Percentiles rank a stretch among this genome's conserved stretches.
These are phyloP conservation scores for Sugiyamaella mastotermitis DNA, from an alignment of 805 yeast species.

Conservation along the genomic window DNA sequence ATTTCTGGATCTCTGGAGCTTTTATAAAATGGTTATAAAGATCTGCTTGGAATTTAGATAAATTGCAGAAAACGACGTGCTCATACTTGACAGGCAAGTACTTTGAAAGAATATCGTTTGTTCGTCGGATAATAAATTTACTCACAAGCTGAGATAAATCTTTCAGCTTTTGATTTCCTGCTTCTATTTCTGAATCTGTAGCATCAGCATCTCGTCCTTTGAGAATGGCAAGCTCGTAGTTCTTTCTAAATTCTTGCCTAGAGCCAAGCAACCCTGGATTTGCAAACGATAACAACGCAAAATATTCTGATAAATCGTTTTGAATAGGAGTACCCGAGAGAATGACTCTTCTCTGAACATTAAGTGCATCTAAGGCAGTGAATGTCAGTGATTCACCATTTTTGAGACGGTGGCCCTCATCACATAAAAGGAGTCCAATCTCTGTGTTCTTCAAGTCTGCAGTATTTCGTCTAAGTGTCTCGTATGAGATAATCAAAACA, in stretches of 20 bases:
- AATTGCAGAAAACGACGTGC: slow-evolving; percentile 87
- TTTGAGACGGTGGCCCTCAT: slow-evolving; percentile 77
- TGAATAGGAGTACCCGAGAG: slow-evolving; percentile 96
- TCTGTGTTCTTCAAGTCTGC: slow-evolving; percentile 68
- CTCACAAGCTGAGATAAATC: slow-evolving; percentile 75
- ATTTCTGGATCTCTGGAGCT: slow-evolving; percentile 66
- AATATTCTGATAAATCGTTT: slow-evolving; percentile 90
- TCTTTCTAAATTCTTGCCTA: slow-evolving; percentile 73
- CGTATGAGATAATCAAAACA: slow-evolving; percentile 88
- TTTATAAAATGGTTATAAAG: slow-evolving; percentile 70
- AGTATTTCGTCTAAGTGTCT: slow-evolving; percentile 82
- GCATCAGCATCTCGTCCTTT: slow-evolving; percentile 88
- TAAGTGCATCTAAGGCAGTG: slow-evolving; percentile 74
- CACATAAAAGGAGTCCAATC: slow-evolving; percentile 81
- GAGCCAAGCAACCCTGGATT: slow-evolving; percentile 92
- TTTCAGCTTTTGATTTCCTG: slow-evolving; percentile 62
- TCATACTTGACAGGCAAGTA: slow-evolving; percentile 94
- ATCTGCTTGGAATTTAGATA: slow-evolving; percentile 68
- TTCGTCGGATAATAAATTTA: slow-evolving; percentile 86
- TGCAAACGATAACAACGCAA: slow-evolving; percentile 82
- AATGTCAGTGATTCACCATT: slow-evolving; percentile 91
- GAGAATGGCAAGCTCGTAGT: slow-evolving; percentile 74
- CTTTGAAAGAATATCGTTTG: slow-evolving; percentile 90
- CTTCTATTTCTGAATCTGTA: slow-evolving; percentile 63
- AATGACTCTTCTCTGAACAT: slow-evolving; percentile 84